Evolutionary conservation across 108 stramenopile genomes (phyloP).

Genomic region (Conticribra weissflogii): DNA sequence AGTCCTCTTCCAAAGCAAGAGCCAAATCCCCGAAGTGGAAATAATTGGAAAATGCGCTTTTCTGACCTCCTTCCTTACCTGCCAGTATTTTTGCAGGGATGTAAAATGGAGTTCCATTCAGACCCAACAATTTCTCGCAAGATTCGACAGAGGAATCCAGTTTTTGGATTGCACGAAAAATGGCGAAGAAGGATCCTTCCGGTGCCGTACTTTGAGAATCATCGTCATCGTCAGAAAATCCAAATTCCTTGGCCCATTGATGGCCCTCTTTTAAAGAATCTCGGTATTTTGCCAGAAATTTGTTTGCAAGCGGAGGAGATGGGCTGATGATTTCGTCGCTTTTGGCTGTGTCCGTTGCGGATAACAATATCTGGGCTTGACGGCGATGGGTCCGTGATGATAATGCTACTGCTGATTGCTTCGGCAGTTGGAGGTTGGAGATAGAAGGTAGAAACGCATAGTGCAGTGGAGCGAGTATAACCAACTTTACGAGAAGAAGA

Average conservation of each 20-base stretch:
- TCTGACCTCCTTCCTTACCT: slow-evolving; percentile 18
- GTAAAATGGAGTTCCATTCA: slow-evolving; percentile 68
- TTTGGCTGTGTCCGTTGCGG: no score
- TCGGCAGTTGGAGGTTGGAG: no score
- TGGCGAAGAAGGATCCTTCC: slow-evolving; percentile 55
- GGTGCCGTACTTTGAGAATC: slow-evolving; percentile 17
- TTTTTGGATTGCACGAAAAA: slow-evolving; percentile 65
- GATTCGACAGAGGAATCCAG: slow-evolving; percentile 10
- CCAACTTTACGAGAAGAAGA: no score
- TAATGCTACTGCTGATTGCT: no score
- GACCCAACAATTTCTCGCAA: slow-evolving; percentile 34
- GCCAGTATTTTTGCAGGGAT: slow-evolving; percentile 50
- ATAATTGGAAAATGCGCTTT: slow-evolving; percentile 44
- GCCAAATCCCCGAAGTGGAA: slow-evolving; percentile 73
- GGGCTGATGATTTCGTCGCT: background rate
- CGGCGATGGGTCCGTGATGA: no score
- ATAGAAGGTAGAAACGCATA: no score
- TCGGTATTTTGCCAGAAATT: slow-evolving; percentile 26
- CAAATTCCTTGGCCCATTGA: slow-evolving; percentile 69
- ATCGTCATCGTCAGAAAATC: slow-evolving; percentile 38
- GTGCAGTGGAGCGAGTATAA: no score
- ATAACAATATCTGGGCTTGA: no score
- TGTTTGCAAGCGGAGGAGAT: slow-evolving; percentile 9
- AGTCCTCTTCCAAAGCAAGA: slow-evolving; percentile 73
- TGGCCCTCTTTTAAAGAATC: slow-evolving; percentile 30